Evolutionary conservation across 2,329 filamentous ascomycete species (phyloP).

Genomic region (Byssochlamys sp.): DNA sequence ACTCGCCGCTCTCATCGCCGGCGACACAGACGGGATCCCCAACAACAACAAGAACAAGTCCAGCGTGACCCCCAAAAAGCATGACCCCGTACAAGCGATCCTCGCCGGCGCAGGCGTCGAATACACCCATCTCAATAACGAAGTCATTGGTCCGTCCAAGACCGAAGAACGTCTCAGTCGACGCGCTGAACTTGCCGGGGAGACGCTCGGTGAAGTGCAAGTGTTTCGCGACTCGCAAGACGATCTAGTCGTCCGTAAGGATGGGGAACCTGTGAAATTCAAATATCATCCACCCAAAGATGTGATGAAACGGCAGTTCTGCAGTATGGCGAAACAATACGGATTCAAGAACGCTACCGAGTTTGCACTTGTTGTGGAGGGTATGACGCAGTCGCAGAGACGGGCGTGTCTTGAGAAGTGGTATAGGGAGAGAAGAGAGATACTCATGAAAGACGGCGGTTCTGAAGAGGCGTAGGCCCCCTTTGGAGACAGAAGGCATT

Average conservation of each 20-base stretch:
- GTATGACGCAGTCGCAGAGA: slow-evolving; percentile 76
- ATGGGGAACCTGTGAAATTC: slow-evolving; percentile 42
- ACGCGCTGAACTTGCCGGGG: slow-evolving; percentile 50
- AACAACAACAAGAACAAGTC: slow-evolving; percentile 14
- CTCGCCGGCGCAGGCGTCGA: slow-evolving; percentile 78
- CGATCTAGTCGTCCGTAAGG: slow-evolving; percentile 8
- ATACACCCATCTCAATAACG: slow-evolving; percentile 92
- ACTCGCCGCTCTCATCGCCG: slow-evolving; percentile 54
- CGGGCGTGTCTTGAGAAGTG: slow-evolving; percentile 70
- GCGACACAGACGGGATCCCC: slow-evolving; percentile 27
- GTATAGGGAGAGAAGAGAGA: slow-evolving; percentile 58
- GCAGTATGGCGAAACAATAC: slow-evolving; percentile 72
- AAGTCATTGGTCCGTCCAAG: slow-evolving; percentile 85
- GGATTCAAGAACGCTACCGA: slow-evolving; percentile 67
- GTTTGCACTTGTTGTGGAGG: slow-evolving; percentile 83
- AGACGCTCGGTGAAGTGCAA: slow-evolving; percentile 23
- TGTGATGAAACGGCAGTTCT: slow-evolving; percentile 74
- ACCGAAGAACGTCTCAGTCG: slow-evolving; percentile 78
- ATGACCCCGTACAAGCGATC: slow-evolving; percentile 79
- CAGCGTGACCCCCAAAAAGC: slow-evolving; percentile 35
- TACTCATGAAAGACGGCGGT: slow-evolving; percentile 15
- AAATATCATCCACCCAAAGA: slow-evolving; percentile 64
- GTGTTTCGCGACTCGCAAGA: slow-evolving; percentile 24
- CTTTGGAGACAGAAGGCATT: neutral
- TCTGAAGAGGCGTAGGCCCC: neutral